phyloP scores from a whole-genome alignment of 140 eudicot genomes.

The Anethum foeniculum region DNA sequence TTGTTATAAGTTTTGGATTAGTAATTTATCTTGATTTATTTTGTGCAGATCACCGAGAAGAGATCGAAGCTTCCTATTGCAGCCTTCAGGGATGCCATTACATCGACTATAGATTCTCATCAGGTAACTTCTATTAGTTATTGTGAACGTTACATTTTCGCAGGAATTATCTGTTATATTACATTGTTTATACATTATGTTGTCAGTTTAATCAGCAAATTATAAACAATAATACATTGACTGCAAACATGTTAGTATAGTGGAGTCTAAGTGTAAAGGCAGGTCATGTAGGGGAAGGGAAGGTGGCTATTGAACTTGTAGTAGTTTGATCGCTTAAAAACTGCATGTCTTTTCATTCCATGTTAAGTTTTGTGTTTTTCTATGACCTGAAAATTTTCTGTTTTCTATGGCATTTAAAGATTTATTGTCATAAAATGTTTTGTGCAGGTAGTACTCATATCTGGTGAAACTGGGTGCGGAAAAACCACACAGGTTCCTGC shows the following conservation, averaged over 20 bases:
- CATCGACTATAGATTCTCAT: constrained; percentile 59
- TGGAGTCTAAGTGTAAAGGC: not conserved
- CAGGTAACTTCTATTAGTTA: constrained; percentile 41
- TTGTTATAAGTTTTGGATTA: not conserved
- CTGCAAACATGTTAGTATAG: not conserved
- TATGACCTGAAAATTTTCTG: not conserved
- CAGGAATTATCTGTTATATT: not conserved
- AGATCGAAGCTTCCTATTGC: constrained; percentile 93
- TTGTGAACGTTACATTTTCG: not conserved
- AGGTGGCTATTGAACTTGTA: not conserved
- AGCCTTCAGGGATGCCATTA: constrained; percentile 57
- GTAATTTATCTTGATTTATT: not conserved
- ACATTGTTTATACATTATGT: not conserved
- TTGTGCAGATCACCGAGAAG: constrained; percentile 48
- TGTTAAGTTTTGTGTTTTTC: not conserved
- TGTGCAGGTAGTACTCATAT: constrained; percentile 79
- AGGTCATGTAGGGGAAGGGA: not conserved
- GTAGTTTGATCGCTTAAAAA: not conserved
- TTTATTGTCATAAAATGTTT: constrained; percentile 5
- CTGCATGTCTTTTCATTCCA: not conserved
- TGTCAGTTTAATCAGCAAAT: not conserved
- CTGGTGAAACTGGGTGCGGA: constrained; percentile 99
- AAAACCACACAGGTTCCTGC: constrained; percentile 84
- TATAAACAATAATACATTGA: not conserved
- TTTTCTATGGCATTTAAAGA: not conserved